Evolutionary conservation across 2,329 filamentous ascomycete species (phyloP).

Genomic region (Fonsecaea pedrosoi): DNA sequence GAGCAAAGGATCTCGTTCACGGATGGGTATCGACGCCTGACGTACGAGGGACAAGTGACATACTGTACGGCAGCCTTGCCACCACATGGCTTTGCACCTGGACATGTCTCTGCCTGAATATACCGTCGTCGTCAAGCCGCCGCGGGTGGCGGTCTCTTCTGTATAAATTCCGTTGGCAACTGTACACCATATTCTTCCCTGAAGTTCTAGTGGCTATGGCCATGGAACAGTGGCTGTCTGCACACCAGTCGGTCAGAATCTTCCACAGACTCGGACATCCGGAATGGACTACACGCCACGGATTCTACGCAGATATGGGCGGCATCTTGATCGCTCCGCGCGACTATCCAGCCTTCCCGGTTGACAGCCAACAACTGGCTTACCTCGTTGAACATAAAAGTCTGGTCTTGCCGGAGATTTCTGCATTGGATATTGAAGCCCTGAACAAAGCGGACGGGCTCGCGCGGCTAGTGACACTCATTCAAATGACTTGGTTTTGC

Average conservation of each 20-base stretch:
- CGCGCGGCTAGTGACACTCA: conserved; percentile 39
- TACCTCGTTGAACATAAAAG: conserved; percentile 41
- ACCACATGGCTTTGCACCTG: conserved; percentile 54
- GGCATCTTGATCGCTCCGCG: conserved; percentile 46
- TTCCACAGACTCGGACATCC: not conserved
- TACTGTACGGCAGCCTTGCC: conserved; percentile 48
- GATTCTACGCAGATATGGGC: conserved; percentile 52
- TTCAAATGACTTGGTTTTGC: conserved; percentile 39
- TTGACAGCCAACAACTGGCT: conserved; percentile 44
- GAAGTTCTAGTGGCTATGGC: conserved; percentile 49
- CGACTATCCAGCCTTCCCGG: conserved; percentile 36
- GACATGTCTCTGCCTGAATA: conserved; percentile 50
- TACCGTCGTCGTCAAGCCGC: conserved; percentile 43
- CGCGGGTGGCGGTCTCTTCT: conserved; percentile 42
- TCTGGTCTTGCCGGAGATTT: conserved; percentile 31
- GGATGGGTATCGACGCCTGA: conserved; percentile 47
- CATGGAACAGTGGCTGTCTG: conserved; percentile 43
- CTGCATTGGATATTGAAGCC: conserved; percentile 33
- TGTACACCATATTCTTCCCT: conserved; percentile 48
- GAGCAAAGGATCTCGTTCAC: not conserved
- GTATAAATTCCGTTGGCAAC: conserved; percentile 46
- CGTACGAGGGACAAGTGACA: conserved; percentile 51
- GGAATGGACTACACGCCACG: conserved; percentile 50
- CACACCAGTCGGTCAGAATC: conserved; percentile 43
- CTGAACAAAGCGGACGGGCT: conserved; percentile 44